A percentile compares a stretch with the other conserved stretches of the same genome.
Conservation (phyloP, 2,329 filamentous ascomycete species). For the Diaporthe eres region DNA sequence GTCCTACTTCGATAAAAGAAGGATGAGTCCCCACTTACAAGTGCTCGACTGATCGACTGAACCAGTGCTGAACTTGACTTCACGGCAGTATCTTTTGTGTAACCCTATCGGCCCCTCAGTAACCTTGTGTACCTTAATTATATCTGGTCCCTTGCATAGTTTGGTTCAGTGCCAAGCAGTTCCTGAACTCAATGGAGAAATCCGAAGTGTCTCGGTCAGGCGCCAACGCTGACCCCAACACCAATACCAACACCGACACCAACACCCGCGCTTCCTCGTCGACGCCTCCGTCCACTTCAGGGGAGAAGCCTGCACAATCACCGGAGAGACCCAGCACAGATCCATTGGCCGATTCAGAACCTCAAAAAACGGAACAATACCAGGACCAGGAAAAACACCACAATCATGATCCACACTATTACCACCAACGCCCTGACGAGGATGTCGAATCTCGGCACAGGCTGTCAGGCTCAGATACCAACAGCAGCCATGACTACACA, state of each 20-base stretch:
- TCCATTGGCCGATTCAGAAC: neutral
- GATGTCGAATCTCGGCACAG: conserved; percentile 29
- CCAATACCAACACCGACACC: neutral
- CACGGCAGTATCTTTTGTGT: conserved; percentile 12
- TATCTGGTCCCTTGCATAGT: conserved; percentile 11
- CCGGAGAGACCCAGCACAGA: neutral
- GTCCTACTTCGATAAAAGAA: conserved; percentile 1
- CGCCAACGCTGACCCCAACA: neutral
- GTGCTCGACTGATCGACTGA: neutral
- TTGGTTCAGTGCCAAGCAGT: conserved; percentile 11
- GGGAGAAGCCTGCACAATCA: neutral
- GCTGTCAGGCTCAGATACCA: conserved; percentile 34
- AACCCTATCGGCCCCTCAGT: conserved; percentile 4
- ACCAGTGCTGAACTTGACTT: neutral
- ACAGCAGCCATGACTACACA: conserved; percentile 14
- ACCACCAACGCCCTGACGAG: conserved; percentile 35
- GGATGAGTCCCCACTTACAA: neutral
- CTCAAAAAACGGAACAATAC: neutral
- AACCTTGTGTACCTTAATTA: neutral
- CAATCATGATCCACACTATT: conserved; percentile 22
- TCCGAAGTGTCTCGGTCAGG: neutral
- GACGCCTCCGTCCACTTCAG: neutral
- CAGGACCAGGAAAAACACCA: neutral
- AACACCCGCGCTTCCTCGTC: neutral
- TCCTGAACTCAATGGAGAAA: conserved; percentile 13